These are phyloP conservation scores for Blastocladiella emersonii DNA, from an alignment of 371 early-diverging fungal genomes.

Conservation along the genomic window DNA sequence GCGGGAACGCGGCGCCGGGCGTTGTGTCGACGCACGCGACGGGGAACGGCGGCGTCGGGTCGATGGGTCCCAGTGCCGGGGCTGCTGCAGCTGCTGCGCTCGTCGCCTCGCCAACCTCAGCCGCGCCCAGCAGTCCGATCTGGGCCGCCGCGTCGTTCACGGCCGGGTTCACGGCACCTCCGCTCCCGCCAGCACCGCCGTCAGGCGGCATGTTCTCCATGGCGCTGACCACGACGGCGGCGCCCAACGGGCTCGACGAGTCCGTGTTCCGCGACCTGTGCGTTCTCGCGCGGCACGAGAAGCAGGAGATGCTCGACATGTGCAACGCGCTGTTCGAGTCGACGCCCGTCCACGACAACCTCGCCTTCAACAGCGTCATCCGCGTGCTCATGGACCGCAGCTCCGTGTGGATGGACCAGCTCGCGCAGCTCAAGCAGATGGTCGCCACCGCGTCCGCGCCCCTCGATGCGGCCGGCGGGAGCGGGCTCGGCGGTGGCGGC, in stretches of 20 bases:
- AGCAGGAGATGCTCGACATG: constrained; percentile 55
- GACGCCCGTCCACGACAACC: constrained; percentile 56
- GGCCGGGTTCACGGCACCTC: too few species aligned
- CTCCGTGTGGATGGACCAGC: constrained; percentile 63
- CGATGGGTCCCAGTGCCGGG: too few species aligned
- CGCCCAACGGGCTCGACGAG: too few species aligned
- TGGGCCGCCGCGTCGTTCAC: too few species aligned
- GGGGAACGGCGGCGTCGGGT: too few species aligned
- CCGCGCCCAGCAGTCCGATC: too few species aligned
- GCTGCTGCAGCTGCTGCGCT: too few species aligned
- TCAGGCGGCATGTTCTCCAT: too few species aligned
- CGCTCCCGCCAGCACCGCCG: too few species aligned
- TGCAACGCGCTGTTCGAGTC: constrained; percentile 64
- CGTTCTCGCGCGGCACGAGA: constrained; percentile 34
- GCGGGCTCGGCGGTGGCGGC: constrained; percentile 10
- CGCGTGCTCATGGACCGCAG: constrained; percentile 61
- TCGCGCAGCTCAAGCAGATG: constrained; percentile 34
- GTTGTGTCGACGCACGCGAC: too few species aligned
- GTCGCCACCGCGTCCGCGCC: background rate
- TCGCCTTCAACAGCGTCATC: constrained; percentile 60
- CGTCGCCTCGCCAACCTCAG: too few species aligned
- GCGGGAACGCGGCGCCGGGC: background rate
- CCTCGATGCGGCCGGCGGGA: background rate
- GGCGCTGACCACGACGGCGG: too few species aligned
- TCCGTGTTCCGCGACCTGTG: background rate